Evolutionary conservation across 495 filamentous ascomycete species (phyloP).

Genomic region (Penicillium coprophilum): DNA sequence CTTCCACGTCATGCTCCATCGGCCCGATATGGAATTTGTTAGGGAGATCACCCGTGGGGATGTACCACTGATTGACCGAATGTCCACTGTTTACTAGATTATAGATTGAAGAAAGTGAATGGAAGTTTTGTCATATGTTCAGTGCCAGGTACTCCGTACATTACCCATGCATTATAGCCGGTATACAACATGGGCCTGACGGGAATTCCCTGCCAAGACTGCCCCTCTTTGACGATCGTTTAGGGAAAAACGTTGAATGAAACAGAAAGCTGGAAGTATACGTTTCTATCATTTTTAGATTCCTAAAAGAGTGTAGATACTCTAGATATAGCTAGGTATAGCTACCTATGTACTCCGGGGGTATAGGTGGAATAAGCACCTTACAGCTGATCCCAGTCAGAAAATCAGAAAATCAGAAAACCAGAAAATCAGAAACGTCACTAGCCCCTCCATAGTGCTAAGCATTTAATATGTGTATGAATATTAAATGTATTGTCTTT

Average conservation of each 20-base stretch:
- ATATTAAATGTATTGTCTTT: conserved; percentile 2
- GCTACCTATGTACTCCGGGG: neutral
- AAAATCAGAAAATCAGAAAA: no score
- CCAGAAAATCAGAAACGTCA: no score
- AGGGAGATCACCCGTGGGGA: conserved; percentile 72
- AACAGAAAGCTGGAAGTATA: neutral
- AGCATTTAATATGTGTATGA: conserved; percentile 16
- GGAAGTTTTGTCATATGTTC: no score
- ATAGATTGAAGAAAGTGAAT: no score
- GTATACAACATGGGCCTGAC: no score
- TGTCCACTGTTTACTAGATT: neutral
- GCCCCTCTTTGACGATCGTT: conserved; percentile 5
- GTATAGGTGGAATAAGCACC: neutral
- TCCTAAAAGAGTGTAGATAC: no score
- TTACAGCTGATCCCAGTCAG: neutral
- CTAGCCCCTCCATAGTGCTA: conserved; percentile 14
- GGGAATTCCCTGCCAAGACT: neutral
- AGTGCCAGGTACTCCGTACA: neutral
- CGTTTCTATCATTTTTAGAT: no score
- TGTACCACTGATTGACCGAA: conserved; percentile 53
- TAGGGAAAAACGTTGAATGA: neutral
- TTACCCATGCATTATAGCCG: no score
- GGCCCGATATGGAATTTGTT: conserved; percentile 68
- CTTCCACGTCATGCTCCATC: conserved; percentile 87
- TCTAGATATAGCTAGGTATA: no score